A percentile compares a stretch with the other conserved stretches of the same genome.
Evolutionary conservation across 371 early-diverging fungal genomes (phyloP).

Genomic region (Mucor piriformis): DNA sequence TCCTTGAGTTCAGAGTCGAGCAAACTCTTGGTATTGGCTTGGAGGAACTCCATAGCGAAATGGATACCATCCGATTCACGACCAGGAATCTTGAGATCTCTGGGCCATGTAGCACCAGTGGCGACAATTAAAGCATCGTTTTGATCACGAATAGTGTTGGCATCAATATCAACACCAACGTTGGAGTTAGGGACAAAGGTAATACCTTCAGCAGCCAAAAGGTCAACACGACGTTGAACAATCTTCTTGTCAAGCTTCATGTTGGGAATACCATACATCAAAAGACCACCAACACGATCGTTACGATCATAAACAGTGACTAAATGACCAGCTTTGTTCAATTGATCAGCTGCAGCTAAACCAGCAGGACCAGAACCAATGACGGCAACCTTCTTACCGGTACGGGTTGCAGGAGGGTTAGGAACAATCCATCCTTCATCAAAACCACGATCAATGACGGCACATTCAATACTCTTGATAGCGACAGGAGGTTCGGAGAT

Average conservation of each 20-base stretch:
- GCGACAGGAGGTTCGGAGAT: slow-evolving; percentile 92
- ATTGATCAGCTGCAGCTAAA: slow-evolving; percentile 94
- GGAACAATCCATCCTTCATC: slow-evolving; percentile 96
- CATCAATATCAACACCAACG: slow-evolving; percentile 84
- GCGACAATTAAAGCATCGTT: slow-evolving; percentile 89
- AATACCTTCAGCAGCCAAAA: slow-evolving; percentile 91
- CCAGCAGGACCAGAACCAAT: slow-evolving; percentile 97
- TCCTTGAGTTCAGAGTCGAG: slow-evolving; percentile 77
- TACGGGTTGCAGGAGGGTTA: slow-evolving; percentile 73
- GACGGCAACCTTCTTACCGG: slow-evolving; percentile 86
- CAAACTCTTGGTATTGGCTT: slow-evolving; percentile 85
- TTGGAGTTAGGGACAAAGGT: slow-evolving; percentile 83
- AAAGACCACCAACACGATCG: slow-evolving; percentile 92
- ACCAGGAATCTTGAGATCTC: slow-evolving; percentile 89
- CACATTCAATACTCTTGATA: slow-evolving; percentile 96
- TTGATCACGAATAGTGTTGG: slow-evolving; percentile 57
- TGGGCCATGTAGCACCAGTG: slow-evolving; percentile 97
- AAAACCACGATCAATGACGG: slow-evolving; percentile 95
- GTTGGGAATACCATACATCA: slow-evolving; percentile 98
- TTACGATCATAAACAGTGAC: slow-evolving; percentile 97
- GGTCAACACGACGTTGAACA: slow-evolving; percentile 91
- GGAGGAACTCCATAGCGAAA: slow-evolving; percentile 98
- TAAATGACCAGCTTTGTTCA: slow-evolving; percentile 93
- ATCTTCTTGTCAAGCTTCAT: slow-evolving; percentile 97
- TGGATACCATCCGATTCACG: slow-evolving; percentile 88